A percentile compares a stretch with the other conserved stretches of the same genome.
These are phyloP conservation scores for Tagetes erecta DNA, from an alignment of 129 eudicot genomes.

Conservation along the genomic window DNA sequence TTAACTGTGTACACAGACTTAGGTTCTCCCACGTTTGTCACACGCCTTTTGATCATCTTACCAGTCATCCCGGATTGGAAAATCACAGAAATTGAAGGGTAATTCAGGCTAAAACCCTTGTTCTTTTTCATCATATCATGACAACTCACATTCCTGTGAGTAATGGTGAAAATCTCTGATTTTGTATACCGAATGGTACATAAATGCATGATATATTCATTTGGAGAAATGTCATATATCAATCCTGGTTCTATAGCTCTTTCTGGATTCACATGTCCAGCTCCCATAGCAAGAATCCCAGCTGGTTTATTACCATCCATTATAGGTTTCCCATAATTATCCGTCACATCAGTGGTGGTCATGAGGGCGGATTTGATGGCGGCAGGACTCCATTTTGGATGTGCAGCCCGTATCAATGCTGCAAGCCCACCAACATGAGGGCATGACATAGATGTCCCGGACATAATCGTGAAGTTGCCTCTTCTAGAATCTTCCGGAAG, in stretches of 20 bases:
- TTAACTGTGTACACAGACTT: constrained; percentile 67
- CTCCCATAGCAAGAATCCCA: constrained; percentile 60
- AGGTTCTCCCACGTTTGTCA: constrained; percentile 83
- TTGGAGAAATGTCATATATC: constrained; percentile 69
- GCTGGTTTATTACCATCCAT: constrained; percentile 84
- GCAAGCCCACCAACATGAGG: constrained; percentile 93
- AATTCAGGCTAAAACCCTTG: constrained; percentile 78
- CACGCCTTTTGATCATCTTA: constrained; percentile 60
- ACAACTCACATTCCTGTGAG: constrained; percentile 86
- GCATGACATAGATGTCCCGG: constrained; percentile 97
- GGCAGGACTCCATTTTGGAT: constrained; percentile 91
- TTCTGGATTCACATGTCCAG: constrained; percentile 86
- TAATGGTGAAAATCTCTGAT: constrained; percentile 69
- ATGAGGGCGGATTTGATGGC: constrained; percentile 84
- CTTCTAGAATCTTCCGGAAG: constrained; percentile 85
- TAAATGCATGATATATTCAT: constrained; percentile 71
- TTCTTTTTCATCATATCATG: constrained; percentile 50
- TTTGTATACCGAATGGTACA: constrained; percentile 59
- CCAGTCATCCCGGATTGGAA: constrained; percentile 53
- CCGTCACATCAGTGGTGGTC: constrained; percentile 67
- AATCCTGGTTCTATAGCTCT: constrained; percentile 82
- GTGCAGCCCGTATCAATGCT: constrained; percentile 76
- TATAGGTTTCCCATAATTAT: constrained; percentile 72
- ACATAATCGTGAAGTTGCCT: constrained; percentile 83
- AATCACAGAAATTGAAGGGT: constrained; percentile 80